A percentile compares a stretch with the other conserved stretches of the same genome.
These are phyloP conservation scores for Fusarium begoniae DNA, from an alignment of 2,329 filamentous ascomycete species.

Conservation along the genomic window DNA sequence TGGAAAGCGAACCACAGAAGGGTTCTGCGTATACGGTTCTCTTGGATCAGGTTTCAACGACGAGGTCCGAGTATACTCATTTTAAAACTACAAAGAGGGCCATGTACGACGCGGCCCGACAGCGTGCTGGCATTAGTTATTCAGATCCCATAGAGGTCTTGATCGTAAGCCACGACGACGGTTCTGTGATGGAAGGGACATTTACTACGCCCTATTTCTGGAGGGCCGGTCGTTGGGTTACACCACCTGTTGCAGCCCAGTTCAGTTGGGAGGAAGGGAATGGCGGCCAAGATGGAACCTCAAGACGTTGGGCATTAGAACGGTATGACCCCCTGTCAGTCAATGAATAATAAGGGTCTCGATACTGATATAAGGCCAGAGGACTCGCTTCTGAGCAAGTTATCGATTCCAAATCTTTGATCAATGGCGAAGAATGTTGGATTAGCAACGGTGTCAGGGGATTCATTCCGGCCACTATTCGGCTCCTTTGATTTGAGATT, in stretches of 20 bases:
- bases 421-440: slow-evolving; percentile 82
- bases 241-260: slow-evolving; percentile 69
- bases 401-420: slow-evolving; percentile 67
- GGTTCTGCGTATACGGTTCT: slow-evolving; percentile 53
- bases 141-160: slow-evolving; percentile 75
- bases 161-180: slow-evolving; percentile 68
- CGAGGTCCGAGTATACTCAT: slow-evolving; percentile 73
- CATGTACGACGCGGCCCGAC: slow-evolving; percentile 76
- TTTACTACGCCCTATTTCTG: slow-evolving; percentile 85
- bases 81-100: slow-evolving; percentile 84
- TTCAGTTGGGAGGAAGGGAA: slow-evolving; percentile 57
- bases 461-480: slow-evolving; percentile 66
- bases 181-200: slow-evolving; percentile 84
- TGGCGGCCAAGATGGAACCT: slow-evolving; percentile 86
- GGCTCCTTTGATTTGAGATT: slow-evolving; percentile 24
- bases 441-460: slow-evolving; percentile 89
- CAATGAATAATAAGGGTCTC: neutral
- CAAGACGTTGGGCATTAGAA: slow-evolving; percentile 83
- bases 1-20: slow-evolving; percentile 39
- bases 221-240: slow-evolving; percentile 78
- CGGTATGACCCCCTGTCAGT: slow-evolving; percentile 53
- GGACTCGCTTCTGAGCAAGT: slow-evolving; percentile 72
- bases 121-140: slow-evolving; percentile 63
- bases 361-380: slow-evolving; percentile 44
- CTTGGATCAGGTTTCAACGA: slow-evolving; percentile 54